Base-by-base conservation (phyloP, 2,329 filamentous ascomycete species). In the Calonectria hongkongensis region DNA sequence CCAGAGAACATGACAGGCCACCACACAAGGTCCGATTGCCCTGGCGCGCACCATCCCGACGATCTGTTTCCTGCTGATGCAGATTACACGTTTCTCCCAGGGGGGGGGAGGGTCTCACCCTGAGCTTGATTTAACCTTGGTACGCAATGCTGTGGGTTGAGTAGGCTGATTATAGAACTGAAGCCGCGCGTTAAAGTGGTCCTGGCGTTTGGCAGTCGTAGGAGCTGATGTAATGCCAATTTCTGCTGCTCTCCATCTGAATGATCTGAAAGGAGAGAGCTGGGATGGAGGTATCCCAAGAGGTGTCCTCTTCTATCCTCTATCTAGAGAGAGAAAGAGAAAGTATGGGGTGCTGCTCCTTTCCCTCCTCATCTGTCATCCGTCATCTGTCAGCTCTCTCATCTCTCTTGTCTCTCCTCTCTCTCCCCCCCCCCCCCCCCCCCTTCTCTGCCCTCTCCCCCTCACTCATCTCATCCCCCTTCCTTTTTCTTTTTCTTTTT, bases 111-210 rank as follows among this genome's bases (percentile, higher is more conserved):
- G 33, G 33, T 36, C 62, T 60, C 47, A 25, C 27, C 48, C 30
- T 30, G 65, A 64, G 39, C n/a, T 64, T 68, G 39, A 64, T 68
- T 48, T 47, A 21, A 36, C 47, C 41, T 64, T 68, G 70, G 54
- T 67, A 71, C 70, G 70, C 70, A 71, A 71, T 66, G 48, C 56
- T 64, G 70, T 68, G 70, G 70, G 39, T 41, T 71, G 39, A 51
- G 48, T 63, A 48, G 64, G 70, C 41, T 65, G 30, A 64, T 64
- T 33, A 18, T 18, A 64, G 36, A 28, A 54, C 48, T 64, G 30
- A 56, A 71, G 65, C 70, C 70, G 58, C 65, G 64, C 70, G 64
- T 71, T 68, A 36, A 18, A 18, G 41, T 71, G 64, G 70, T 48
- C 70, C 56, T 21, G 33, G 56, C 63, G 33, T 39, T 47, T 47